Conservation (phyloP, 2,329 filamentous ascomycete genomes). For the Colletotrichum cereale region DNA sequence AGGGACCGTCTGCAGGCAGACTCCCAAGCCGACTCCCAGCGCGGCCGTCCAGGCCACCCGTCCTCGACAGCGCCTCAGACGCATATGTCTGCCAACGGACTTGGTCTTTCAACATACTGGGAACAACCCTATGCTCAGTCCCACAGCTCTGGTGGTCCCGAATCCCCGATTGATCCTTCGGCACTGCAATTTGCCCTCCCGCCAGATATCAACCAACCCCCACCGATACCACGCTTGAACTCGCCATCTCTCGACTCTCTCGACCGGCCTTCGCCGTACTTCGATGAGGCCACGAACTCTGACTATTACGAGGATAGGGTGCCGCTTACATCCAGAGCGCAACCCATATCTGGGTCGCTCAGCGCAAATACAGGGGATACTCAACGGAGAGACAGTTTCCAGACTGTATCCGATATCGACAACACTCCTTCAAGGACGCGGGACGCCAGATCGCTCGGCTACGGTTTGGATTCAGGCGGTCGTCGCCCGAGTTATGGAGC, state of each 20-base stretch:
- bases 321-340: conserved; percentile 67
- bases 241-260: conserved; percentile 47
- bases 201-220: conserved; percentile 59
- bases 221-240: conserved; percentile 26
- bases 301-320: conserved; percentile 68
- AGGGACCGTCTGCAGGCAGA: conserved; percentile 41
- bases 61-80: conserved; percentile 9
- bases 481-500: conserved; percentile 69
- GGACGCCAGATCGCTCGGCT: conserved; percentile 66
- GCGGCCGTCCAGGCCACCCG: conserved; percentile 25
- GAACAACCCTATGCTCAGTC: conserved; percentile 58
- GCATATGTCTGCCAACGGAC: conserved; percentile 49
- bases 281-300: conserved; percentile 50
- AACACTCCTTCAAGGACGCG: conserved; percentile 65
- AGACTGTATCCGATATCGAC: conserved; percentile 67
- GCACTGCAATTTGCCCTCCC: conserved; percentile 68
- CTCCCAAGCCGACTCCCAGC: conserved; percentile 28
- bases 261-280: conserved; percentile 49
- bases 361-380: conserved; percentile 55
- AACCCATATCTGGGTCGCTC: conserved; percentile 67
- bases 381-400: conserved; percentile 66
- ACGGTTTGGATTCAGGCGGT: conserved; percentile 69
- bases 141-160: conserved; percentile 52
- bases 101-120: conserved; percentile 66
- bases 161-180: conserved; percentile 66